A percentile compares a stretch with the other conserved stretches of the same genome.
Evolutionary conservation across 139 green algal species (phyloP).

Genomic region (Desmodesmus armatus): DNA sequence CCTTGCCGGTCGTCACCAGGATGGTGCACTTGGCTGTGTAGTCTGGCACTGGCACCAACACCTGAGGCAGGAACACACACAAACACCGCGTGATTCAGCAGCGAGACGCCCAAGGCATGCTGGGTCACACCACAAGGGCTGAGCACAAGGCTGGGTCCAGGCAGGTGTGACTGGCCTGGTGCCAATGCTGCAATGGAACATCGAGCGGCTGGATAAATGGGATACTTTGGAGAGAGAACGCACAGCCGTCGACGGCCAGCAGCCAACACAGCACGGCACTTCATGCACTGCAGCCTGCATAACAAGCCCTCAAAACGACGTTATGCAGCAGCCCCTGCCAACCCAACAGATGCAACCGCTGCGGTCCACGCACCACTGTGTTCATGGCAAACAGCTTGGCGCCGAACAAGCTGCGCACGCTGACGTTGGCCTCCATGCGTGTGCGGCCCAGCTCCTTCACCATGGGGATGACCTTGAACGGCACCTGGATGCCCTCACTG

Average conservation of each 20-base stretch:
- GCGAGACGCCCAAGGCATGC: background rate
- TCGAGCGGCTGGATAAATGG: too few species aligned
- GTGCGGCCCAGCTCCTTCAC: conserved; percentile 95
- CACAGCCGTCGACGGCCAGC: too few species aligned
- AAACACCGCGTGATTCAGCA: background rate
- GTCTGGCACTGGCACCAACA: conserved; percentile 92
- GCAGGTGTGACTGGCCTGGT: too few species aligned
- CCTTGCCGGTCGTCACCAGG: conserved; percentile 81
- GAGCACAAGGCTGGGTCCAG: too few species aligned
- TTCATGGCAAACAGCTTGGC: conserved; percentile 82
- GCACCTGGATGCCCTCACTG: conserved; percentile 87
- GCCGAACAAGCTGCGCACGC: conserved; percentile 67
- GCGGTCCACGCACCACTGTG: conserved; percentile 80
- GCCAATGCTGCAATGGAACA: too few species aligned
- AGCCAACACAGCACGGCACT: too few species aligned
- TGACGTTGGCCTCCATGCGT: conserved; percentile 81
- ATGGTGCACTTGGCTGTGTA: conserved; percentile 92
- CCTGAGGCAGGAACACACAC: conserved; percentile 78
- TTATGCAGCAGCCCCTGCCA: too few species aligned
- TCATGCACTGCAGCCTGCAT: too few species aligned
- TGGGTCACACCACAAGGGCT: too few species aligned
- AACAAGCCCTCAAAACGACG: too few species aligned
- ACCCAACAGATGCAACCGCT: too few species aligned
- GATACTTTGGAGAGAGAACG: too few species aligned
- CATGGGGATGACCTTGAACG: conserved; percentile 92